Base-by-base conservation (phyloP, 1,139 yeast species). In the Magnusiomyces magnusii region DNA sequence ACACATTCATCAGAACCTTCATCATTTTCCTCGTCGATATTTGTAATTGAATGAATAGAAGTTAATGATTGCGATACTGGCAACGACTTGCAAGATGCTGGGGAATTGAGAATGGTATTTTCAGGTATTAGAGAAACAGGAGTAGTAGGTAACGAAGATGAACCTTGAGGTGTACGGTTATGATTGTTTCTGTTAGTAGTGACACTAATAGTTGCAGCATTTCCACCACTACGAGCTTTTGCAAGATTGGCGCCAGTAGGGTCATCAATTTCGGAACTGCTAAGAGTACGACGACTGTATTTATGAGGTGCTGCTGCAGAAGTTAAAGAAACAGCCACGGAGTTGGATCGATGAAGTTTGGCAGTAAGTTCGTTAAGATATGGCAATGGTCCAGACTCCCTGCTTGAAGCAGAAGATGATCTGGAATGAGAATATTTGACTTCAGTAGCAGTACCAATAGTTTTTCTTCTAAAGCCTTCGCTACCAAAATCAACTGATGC, bases 341-440 rank as follows among this genome's bases (percentile, higher is more conserved):
- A 59, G 5, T 58, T 19, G 9, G 55, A 52, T 2, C 55, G 25
- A n/a, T 49, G 58, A n/a, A 57, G 56, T 47, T 41, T 57, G 10
- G 60, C 56, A 3, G 55, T 57, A 2, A 57, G 56, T 51, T 57
- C 62, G 50, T 55, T 54, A 28, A 59, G 51, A 47, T 57, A 59
- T 17, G 62, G 60, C 28, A 47, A 24, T 10, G 49, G 49, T 3
- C 27, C 49, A 15, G 44, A 39, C 17, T 10, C 5, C 19, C 19
- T 39, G 7, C 27, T 9, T 19, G 27, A 9, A 5, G 27, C 10
- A 23, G 27, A 19, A 25, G 51, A 34, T 10, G 51, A 24, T 13
- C 44, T 39, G 23, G 51, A 25, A 17, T 51, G 47, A 7, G 27
- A 5, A 27, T 25, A 25, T 24, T 28, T 34, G 10, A 31, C 24